Base-by-base conservation (phyloP, 805 yeast species). In the Candida schatavii region DNA sequence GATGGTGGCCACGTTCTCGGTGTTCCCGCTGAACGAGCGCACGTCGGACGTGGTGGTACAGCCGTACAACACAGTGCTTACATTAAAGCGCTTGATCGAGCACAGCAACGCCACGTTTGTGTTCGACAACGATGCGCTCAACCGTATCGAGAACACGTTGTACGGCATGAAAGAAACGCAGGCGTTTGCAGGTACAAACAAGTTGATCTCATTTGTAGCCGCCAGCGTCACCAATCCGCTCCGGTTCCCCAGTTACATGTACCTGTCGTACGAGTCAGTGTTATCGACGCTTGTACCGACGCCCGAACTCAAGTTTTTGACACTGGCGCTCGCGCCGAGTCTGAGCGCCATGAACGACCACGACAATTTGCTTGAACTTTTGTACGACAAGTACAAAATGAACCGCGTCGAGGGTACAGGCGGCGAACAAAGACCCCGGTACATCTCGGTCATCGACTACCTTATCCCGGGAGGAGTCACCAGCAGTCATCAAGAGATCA, bases 11-110 rank as follows among this genome's bases (percentile, higher is more conserved):
- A 88, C 98, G 0, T 86, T 85, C 53, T 86, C 93, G 36, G 85
- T 93, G 2, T 90, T 93, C 56, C 96, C 96, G 1, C 77, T 81
- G 36, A 81, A 79, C 42, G 88, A 85, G 45, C 65, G 66, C 32
- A 83, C 88, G 0, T 85, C 96, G 1, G 98, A 91, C 53, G 97
- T 90, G n/a, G 98, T 95, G 15, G 97, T 95, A 3, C 98, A 93
- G 58, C 98, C 99, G 0, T 93, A 93, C 63, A 93, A 93, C 60
- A 83, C 95, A 0, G 73, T 93, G 17, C 65, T 93, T 40, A 83
- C 99, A 0, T 70, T 95, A 51, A 80, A 81, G 57, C 68, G 98
- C 50, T 71, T 93, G 46, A 83, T 88, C 4, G 93, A 88, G 49
- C 78, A 78, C 52, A 86, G 96, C 33, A 97, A 93, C 60, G 83